These are phyloP conservation scores for Catharanthus roseus DNA, from an alignment of 257 asterid genomes.

Conservation along the genomic window DNA sequence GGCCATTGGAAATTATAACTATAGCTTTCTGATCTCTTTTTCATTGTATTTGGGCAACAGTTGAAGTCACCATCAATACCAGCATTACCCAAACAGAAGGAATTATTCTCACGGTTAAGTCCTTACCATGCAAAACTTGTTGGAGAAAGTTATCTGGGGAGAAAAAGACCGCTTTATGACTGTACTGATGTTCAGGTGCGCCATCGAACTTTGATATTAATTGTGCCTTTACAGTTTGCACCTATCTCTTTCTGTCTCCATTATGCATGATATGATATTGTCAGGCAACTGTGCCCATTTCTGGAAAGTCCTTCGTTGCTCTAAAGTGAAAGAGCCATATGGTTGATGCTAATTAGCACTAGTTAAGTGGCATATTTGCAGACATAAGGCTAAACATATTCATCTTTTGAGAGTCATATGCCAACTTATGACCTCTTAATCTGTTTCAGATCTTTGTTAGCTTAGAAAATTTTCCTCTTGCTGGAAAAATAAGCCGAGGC, in stretches of 20 bases:
- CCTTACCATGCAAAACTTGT: conserved; percentile 84
- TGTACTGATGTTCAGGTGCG: conserved; percentile 79
- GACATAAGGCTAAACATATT: neutral
- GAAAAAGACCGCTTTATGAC: conserved; percentile 83
- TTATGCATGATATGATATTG: neutral
- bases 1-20: neutral
- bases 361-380: too few species aligned
- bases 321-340: neutral
- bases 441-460: neutral
- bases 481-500: neutral
- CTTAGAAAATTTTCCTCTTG: neutral
- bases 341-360: neutral
- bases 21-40: conserved; percentile 20
- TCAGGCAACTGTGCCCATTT: neutral
- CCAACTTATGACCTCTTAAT: neutral
- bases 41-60: conserved; percentile 36
- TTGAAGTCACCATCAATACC: conserved; percentile 83
- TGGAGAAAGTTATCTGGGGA: conserved; percentile 91
- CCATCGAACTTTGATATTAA: conserved; percentile 1
- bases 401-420: neutral
- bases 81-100: conserved; percentile 72
- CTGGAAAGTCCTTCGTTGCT: neutral
- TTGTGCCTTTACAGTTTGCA: conserved; percentile 4
- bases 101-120: conserved; percentile 59
- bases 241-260: neutral